Evolutionary conservation across 768 basidiomycete species (phyloP).

Genomic region (Mycena indigotica): DNA sequence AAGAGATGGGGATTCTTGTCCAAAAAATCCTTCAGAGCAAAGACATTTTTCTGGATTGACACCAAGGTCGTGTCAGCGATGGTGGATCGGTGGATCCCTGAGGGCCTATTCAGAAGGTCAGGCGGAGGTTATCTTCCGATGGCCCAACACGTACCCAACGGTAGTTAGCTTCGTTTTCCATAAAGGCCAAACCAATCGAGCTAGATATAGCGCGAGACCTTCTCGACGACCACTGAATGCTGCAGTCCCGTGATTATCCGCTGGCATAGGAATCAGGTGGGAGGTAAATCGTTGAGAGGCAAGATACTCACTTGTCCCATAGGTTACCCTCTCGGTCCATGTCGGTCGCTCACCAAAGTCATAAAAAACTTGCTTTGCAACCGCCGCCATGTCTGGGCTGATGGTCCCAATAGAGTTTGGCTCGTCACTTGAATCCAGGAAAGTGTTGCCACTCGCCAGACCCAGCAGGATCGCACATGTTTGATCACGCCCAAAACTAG

Average conservation of each 20-base stretch:
- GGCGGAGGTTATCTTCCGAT: constrained; percentile 8
- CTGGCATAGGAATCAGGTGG: constrained; percentile 34
- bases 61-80: constrained; percentile 64
- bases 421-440: constrained; percentile 61
- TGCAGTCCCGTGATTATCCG: constrained; percentile 70
- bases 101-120: constrained; percentile 33
- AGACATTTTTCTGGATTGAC: constrained; percentile 78
- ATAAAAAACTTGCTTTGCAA: constrained; percentile 85
- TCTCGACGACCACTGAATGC: constrained; percentile 88
- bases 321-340: constrained; percentile 77
- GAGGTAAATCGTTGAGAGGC: constrained; percentile 1
- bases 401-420: constrained; percentile 51
- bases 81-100: constrained; percentile 57
- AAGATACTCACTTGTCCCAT: constrained; percentile 62
- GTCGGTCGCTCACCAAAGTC: constrained; percentile 83
- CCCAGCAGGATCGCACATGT: constrained; percentile 90
- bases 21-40: constrained; percentile 73
- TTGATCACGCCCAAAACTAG: constrained; percentile 88
- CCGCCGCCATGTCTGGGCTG: constrained; percentile 62
- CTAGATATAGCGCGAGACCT: constrained; percentile 85
- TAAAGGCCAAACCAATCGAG: constrained; percentile 80
- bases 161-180: constrained; percentile 84
- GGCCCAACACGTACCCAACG: constrained; percentile 47
- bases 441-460: constrained; percentile 83
- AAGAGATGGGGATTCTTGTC: constrained; percentile 85